Evolutionary conservation across 2,329 filamentous ascomycete species (phyloP).

Genomic region (Neurospora sp.): DNA sequence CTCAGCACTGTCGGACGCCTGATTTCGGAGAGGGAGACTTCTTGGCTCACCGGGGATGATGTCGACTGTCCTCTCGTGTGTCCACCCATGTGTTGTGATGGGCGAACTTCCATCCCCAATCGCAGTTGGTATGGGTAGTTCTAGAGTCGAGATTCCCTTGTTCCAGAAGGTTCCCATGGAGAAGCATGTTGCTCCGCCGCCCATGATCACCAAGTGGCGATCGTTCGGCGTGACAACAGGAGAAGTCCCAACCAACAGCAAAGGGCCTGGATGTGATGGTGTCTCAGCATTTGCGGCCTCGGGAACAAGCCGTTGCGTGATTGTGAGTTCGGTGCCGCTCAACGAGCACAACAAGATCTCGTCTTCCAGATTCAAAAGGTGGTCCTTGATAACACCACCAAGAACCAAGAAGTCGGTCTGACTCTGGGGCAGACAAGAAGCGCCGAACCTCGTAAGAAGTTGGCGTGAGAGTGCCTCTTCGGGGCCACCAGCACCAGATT

Average conservation of each 20-base stretch:
- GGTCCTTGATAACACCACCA: constrained; percentile 33
- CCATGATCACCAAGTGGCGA: constrained; percentile 50
- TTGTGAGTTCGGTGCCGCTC: constrained; percentile 17
- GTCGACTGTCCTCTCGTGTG: constrained; percentile 13
- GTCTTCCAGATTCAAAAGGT: constrained; percentile 33
- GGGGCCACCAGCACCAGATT: background rate
- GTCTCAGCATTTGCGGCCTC: background rate
- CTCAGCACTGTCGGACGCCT: background rate
- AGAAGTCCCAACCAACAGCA: constrained; percentile 59
- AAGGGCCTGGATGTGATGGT: constrained; percentile 34
- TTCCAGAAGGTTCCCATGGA: constrained; percentile 87
- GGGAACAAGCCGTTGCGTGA: constrained; percentile 16
- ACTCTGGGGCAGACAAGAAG: constrained; percentile 24
- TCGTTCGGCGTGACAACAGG: constrained; percentile 34
- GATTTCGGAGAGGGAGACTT: background rate
- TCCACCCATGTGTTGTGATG: constrained; percentile 4
- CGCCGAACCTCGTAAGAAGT: constrained; percentile 32
- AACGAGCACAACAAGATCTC: constrained; percentile 40
- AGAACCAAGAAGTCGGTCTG: constrained; percentile 24
- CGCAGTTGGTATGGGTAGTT: constrained; percentile 1
- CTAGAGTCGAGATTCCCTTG: constrained; percentile 40
- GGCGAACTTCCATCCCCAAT: background rate
- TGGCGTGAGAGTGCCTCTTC: constrained; percentile 1
- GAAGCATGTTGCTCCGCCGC: constrained; percentile 81
- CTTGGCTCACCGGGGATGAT: constrained; percentile 11